Evolutionary conservation across 176 grass and related monocot genomes (phyloP), one percentile per base, ranked within the genome.

Genomic region (Oropetium thomaeum): DNA sequence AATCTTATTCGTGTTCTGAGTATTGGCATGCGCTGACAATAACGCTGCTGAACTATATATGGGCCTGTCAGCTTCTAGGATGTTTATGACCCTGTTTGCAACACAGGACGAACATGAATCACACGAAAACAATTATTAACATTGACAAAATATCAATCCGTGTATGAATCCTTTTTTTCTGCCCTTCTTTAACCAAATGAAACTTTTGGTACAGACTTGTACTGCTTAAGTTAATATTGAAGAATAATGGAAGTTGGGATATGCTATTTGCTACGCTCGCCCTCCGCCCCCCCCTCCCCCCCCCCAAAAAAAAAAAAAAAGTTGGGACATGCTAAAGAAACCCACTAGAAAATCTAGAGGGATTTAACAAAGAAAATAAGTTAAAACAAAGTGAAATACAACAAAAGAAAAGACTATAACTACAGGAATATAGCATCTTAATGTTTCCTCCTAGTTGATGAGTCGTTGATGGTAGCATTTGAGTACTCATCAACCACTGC

Each of bases 401-500:
- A 52, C 20, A 52, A 52, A 52, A 52, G 1, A 23, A 8, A 51
- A n/a, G 48, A n/a, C 2, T 8, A 51, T 58, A 79, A 42, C 35
- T 25, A 62, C 10, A 37, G 13, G 12, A 69, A 62, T 26, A 45
- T 28, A 62, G 8, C 3, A 52, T 62, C 74, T 66, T 68, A 91
- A 48, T 78, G 45, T 82, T 64, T 80, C 58, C 66, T 74, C 65
- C 66, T 70, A 9, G 34, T 80, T 22, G 58, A 75, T 61, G 51
- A 74, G 32, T 81, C 66, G 66, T 82, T 60, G 10, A 87, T 77
- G 42, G 73, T 39, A 1, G 83, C 86, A 60, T 70, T 69, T 41
- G 84, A 83, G 47, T 93, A 89, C 62, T 89, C 47, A 13, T 91
- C 86, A 58, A 97, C 65, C 42, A 85, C 49, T 81, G 84, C 60